phyloP scores from a whole-genome alignment of 2,329 filamentous ascomycete genomes.

The Claviceps cyperi region DNA sequence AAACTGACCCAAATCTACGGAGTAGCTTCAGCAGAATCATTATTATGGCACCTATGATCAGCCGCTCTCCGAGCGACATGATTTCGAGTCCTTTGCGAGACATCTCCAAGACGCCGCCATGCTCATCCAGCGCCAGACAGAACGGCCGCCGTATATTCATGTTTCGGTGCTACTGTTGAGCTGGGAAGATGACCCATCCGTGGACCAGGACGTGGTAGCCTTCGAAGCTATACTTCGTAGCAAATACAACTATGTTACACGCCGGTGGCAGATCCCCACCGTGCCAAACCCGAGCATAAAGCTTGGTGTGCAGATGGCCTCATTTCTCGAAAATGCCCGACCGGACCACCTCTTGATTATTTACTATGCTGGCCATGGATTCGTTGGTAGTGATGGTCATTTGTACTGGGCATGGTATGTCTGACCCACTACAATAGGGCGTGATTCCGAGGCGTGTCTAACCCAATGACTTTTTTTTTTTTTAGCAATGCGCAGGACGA shows the following conservation, averaged over 20 bases:
- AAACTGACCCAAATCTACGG: constrained; percentile 1
- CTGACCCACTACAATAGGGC: constrained; percentile 8
- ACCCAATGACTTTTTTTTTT: constrained; percentile 14
- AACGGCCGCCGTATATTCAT: constrained; percentile 40
- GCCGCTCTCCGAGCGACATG: constrained; percentile 34
- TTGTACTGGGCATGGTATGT: constrained; percentile 54
- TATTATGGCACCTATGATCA: constrained; percentile 26
- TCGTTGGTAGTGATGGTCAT: constrained; percentile 42
- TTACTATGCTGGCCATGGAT: constrained; percentile 50
- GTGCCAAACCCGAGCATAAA: constrained; percentile 45
- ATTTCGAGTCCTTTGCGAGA: constrained; percentile 52
- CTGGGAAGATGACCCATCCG: constrained; percentile 45
- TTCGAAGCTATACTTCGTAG: constrained; percentile 45
- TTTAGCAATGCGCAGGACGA: constrained; percentile 41
- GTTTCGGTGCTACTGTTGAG: constrained; percentile 46
- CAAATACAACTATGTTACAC: constrained; percentile 45
- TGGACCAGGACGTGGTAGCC: constrained; percentile 37
- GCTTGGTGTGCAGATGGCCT: constrained; percentile 43
- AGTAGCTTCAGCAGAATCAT: constrained; percentile 13
- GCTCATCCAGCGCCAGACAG: constrained; percentile 49
- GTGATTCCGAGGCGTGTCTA: constrained; percentile 15
- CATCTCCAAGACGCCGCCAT: constrained; percentile 56
- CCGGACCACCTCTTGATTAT: constrained; percentile 48
- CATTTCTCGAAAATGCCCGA: constrained; percentile 42
- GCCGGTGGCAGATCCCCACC: constrained; percentile 46